Percentiles rank a stretch among this genome's conserved stretches.
These are phyloP conservation scores for Euphorbia tirucalli DNA, from an alignment of 345 rosid genomes.

Conservation along the genomic window DNA sequence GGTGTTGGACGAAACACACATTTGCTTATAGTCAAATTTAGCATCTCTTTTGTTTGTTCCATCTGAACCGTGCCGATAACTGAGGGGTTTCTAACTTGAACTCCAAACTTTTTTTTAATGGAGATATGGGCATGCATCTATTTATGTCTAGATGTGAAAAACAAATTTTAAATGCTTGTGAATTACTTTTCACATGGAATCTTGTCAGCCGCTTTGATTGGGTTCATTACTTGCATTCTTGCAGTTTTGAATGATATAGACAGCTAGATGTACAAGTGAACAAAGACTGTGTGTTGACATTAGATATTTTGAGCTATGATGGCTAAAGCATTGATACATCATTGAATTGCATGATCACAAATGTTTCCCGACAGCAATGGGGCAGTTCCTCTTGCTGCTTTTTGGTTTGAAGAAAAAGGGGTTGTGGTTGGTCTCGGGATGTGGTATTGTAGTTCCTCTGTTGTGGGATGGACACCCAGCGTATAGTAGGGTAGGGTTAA, in stretches of 20 bases:
- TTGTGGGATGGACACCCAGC: neutral
- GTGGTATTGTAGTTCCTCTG: neutral
- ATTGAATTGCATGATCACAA: neutral
- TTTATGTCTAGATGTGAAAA: neutral
- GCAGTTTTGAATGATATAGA: neutral
- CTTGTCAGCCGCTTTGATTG: too few relatives aligned
- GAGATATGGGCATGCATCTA: neutral
- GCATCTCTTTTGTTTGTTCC: neutral
- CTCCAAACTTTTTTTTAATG: neutral
- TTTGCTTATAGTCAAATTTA: neutral
- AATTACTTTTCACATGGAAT: too few relatives aligned
- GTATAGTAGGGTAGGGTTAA: neutral
- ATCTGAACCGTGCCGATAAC: neutral
- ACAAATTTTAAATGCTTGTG: neutral
- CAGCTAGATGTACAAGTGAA: neutral
- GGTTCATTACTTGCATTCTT: too few relatives aligned
- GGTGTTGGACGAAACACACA: neutral
- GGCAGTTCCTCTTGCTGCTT: neutral
- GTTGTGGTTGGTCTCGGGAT: neutral
- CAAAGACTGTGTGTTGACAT: neutral
- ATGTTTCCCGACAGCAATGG: neutral
- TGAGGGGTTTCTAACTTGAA: neutral
- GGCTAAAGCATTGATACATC: neutral
- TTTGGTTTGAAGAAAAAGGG: neutral
- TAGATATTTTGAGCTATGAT: neutral